A percentile compares a stretch with the other conserved stretches of the same genome.
Evolutionary conservation across 768 basidiomycete genomes (phyloP).

Genomic region (Kwoniella botswanensis): DNA sequence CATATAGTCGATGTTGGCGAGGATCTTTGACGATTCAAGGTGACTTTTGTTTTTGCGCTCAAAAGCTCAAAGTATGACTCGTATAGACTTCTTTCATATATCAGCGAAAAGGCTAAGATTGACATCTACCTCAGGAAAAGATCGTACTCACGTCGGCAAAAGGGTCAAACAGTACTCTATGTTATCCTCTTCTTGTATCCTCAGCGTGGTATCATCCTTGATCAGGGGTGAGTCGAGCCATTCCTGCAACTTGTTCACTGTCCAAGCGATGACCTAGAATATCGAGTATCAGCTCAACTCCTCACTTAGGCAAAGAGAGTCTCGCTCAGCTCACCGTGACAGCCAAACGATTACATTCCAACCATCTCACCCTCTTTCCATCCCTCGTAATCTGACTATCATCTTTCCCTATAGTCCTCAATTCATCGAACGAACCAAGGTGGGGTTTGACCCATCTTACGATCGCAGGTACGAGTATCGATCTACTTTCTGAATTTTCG

Average conservation of each 20-base stretch:
- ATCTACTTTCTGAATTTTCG: conserved; percentile 76
- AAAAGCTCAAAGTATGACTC: conserved; percentile 88
- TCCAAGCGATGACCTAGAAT: conserved; percentile 58
- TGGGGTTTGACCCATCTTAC: conserved; percentile 94
- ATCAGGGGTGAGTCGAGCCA: conserved; percentile 73
- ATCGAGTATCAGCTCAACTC: conserved; percentile 1
- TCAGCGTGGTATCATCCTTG: conserved; percentile 66
- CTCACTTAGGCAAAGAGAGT: too few relatives aligned
- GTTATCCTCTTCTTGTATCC: conserved; percentile 86
- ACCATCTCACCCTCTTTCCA: conserved; percentile 78
- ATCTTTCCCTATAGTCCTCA: conserved; percentile 62
- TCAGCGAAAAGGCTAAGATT: conserved; percentile 7
- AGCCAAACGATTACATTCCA: conserved; percentile 87
- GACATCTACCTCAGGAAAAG: not conserved
- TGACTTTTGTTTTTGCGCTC: conserved; percentile 68
- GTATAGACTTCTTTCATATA: conserved; percentile 66
- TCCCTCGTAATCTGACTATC: conserved; percentile 74
- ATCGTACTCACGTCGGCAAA: conserved; percentile 71
- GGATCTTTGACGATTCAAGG: conserved; percentile 72
- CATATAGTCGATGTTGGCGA: conserved; percentile 59
- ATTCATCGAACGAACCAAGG: conserved; percentile 88
- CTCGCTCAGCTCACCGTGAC: conserved; percentile 69
- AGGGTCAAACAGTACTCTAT: conserved; percentile 82
- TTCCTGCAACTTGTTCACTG: conserved; percentile 86
- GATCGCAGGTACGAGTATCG: conserved; percentile 80